Conservation (phyloP, 23 red algal genomes). For the Cyanidium caldarium region DNA sequence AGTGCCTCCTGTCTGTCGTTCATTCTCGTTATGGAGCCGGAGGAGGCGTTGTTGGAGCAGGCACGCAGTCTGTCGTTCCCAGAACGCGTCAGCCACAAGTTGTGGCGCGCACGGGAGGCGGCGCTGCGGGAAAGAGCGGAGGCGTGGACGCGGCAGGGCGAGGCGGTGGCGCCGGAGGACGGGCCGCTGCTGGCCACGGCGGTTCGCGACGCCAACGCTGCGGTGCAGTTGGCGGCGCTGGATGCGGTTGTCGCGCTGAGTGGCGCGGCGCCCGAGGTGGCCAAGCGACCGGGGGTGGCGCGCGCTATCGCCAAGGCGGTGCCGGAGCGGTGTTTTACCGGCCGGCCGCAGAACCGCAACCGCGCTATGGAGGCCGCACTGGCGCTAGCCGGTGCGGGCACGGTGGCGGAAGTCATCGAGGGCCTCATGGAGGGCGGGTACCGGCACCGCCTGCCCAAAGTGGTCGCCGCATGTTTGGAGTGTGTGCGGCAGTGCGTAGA, state of each 20-base stretch:
- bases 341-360: slow-evolving; percentile 51
- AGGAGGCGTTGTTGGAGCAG: background rate
- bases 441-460: slow-evolving; percentile 57
- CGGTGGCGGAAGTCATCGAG: slow-evolving; percentile 42
- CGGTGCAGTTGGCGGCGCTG: slow-evolving; percentile 70
- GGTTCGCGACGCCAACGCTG: slow-evolving; percentile 80
- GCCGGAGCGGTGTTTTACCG: slow-evolving; percentile 56
- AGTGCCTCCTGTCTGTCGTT: no score
- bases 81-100: background rate
- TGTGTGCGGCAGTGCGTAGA: slow-evolving; percentile 29
- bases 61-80: background rate
- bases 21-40: background rate
- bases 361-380: slow-evolving; percentile 45
- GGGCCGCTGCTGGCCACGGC: slow-evolving; percentile 31
- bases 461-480: slow-evolving; percentile 55
- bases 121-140: background rate
- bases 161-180: slow-evolving; percentile 30
- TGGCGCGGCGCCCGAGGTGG: slow-evolving; percentile 25
- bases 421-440: slow-evolving; percentile 36
- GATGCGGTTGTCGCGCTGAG: slow-evolving; percentile 10
- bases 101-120: background rate
- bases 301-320: slow-evolving; percentile 35
- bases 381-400: slow-evolving; percentile 50
- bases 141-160: background rate
- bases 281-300: slow-evolving; percentile 14